Evolutionary conservation across 2,329 filamentous ascomycete genomes (phyloP), one percentile per base, ranked within the genome.

Genomic region (Stagonosporopsis cucurbitacearum): DNA sequence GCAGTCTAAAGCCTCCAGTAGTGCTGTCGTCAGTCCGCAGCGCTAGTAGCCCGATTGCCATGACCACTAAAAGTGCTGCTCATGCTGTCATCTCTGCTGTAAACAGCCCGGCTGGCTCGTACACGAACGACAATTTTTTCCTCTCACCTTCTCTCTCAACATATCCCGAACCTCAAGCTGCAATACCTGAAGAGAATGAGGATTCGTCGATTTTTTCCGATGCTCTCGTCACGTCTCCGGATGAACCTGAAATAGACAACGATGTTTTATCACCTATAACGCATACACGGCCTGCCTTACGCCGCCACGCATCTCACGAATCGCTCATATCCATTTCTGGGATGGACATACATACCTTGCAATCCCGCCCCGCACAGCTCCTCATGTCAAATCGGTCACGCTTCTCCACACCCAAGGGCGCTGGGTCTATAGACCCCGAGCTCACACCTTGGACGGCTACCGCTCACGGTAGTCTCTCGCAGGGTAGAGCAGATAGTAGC

Each of bases 271-370:
- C 74, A 68, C 64, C 63, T 33, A 75, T 69, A 23, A 60, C 60
- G 6, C 63, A 63, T 73, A 52, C 79, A 77, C 49, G 68, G 22
- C 75, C 70, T 41, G 74, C 76, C 2, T 75, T 93, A 4, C 89
- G 86, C 36, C 87, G 89, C 28, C 82, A 86, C 2, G 72, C 86
- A 2, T 96, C 93, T 1, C 92, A 96, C 65, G 93, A 97, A 72
- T 96, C 91, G 17, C 88, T 97, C 58, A 84, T 97, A 64, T 97
- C 93, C 0, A 84, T 96, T 1, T 86, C 88, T 0, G 92, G 92
- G 2, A 88, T 96, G 73, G 94, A 97, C 70, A 96, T 96, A 45
- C 92, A 96, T 72, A 92, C 90, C 0, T 81, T 96, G 4, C 88
- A 88, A 66, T 82, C 84, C 1, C 85, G 90, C 4, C 91, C 91